Base-by-base conservation (phyloP, 225 moss, liverwort and hornwort species). In the Pseudoscleropodium purum region DNA sequence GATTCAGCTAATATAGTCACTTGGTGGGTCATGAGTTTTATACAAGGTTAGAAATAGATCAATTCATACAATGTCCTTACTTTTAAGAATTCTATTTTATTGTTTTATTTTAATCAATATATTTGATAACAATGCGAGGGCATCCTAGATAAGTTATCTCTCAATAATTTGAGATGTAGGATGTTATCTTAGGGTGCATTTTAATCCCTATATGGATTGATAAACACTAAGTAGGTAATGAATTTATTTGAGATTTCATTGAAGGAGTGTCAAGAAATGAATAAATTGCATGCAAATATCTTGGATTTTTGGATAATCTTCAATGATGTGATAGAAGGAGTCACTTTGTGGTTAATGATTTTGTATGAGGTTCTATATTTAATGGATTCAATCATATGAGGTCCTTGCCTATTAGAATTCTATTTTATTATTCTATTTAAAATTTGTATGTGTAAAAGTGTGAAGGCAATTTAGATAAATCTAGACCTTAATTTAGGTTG, bases 261-360 rank as follows among this genome's bases (percentile, higher is more conserved):
- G 4, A 26, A 0, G 11, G 6, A 79, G 1, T 0, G 0, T 56
- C 4, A 57, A 1, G 0, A 56, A n/a, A 79, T n/a, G 14, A 2
- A 7, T 77, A 17, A 57, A 57, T 16, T 27, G 2, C 11, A 57
- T n/a, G 5, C n/a, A 57, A 4, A 18, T 27, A 17, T 59, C 10
- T 27, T n/a, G 17, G 6, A 27, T n/a, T 39, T n/a, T 79, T 26
- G 6, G 1, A n/a, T 37, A 25, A 37, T 24, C 16, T 57, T 26
- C 6, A n/a, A 26, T 17, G 15, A 79, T 57, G n/a, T 17, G 3
- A 79, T n/a, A 24, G 16, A 24, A 0, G 7, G 27, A 2, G 6
- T 57, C 4, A n/a, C 57, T 26, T n/a, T 17, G 4, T 16, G 0
- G 3, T 57, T n/a, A n/a, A 79, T 79, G 11, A 79, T 11, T 59